A percentile compares a stretch with the other conserved stretches of the same genome.
Conservation (phyloP, 2,329 filamentous ascomycete genomes). For the Neofusicoccum sp. region DNA sequence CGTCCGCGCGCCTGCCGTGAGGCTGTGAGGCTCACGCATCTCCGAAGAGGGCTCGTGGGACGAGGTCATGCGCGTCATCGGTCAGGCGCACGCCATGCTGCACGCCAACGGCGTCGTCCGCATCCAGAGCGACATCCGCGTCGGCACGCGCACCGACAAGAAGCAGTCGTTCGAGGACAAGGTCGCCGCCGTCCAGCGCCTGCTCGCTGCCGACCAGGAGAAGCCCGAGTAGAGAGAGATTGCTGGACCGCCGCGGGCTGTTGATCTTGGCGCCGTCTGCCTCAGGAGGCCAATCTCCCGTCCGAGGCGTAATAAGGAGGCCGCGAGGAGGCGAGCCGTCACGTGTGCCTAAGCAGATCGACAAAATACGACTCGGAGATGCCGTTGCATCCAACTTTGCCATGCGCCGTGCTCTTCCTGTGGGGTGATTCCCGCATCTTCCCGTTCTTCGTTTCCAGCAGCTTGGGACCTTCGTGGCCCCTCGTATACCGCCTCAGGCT, state of each 20-base stretch:
- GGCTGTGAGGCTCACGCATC: neutral
- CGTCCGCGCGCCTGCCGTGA: neutral
- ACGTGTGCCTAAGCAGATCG: constrained; percentile 7
- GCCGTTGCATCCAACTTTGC: constrained; percentile 9
- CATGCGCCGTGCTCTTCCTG: constrained; percentile 11
- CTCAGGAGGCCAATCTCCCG: constrained; percentile 16
- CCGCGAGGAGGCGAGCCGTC: neutral
- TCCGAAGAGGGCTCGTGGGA: constrained; percentile 84
- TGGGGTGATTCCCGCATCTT: constrained; percentile 17
- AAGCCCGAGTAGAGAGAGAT: neutral
- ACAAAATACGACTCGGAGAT: constrained; percentile 15
- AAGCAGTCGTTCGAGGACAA: constrained; percentile 80
- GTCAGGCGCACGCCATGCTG: constrained; percentile 43
- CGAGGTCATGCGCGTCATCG: constrained; percentile 68
- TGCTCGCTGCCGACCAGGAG: constrained; percentile 6
- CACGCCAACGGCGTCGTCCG: constrained; percentile 51
- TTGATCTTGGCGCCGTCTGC: constrained; percentile 6
- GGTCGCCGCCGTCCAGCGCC: constrained; percentile 58
- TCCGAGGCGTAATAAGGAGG: constrained; percentile 1
- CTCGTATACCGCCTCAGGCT: neutral
- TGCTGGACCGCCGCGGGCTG: neutral
- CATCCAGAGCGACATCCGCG: constrained; percentile 86
- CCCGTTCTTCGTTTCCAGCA: constrained; percentile 14
- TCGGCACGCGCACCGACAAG: constrained; percentile 86
- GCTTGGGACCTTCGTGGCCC: neutral